Evolutionary conservation across 805 yeast genomes (phyloP), one percentile per base, ranked within the genome.

Genomic region (Pichia exigua): DNA sequence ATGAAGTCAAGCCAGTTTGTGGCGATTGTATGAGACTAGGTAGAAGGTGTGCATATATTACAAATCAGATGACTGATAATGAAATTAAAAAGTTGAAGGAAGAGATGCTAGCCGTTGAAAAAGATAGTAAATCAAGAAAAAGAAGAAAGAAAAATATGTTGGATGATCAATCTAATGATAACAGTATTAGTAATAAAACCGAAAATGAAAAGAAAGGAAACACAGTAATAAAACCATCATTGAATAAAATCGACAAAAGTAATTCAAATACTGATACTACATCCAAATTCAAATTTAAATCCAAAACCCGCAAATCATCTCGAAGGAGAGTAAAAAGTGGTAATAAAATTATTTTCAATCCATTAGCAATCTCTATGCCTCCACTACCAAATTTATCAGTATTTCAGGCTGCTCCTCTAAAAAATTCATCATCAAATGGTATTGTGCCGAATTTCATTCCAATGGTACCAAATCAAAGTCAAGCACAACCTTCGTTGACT

Each of bases 1-100:
- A 77, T 55, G 82, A 78, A 57, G 54, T 52, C 9, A 69, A 67
- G 51, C 84, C 84, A 1, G 58, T 66, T 1, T 79, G 84, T 59
- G 70, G 75, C 1, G 82, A 75, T 57, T 79, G 84, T 55, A 18
- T 28, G 12, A 61, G 83, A 41, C 64, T 79, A 42, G 60, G 66
- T 11, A 73, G 78, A 56, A 66, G 71, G 45, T 79, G 84, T 59
- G 69, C 69, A 20, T 79, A 79, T 73, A 63, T 72, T 2, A 77
- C 77, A 28, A 63, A 65, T 18, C 65, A 65, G 1, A 78, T 79
- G 83, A 56, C 72, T 4, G 61, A 63, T 10, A 72, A 66, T 9
- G 73, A 74, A 46, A 65, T 73, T 2, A 63, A 59, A 42, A 45
- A 49, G 13, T 61, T 78, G 47, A 72, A 69, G 47, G 54, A 57